Conservation (phyloP, 768 basidiomycete genomes). For the Xerocomellus chrysenteron region DNA sequence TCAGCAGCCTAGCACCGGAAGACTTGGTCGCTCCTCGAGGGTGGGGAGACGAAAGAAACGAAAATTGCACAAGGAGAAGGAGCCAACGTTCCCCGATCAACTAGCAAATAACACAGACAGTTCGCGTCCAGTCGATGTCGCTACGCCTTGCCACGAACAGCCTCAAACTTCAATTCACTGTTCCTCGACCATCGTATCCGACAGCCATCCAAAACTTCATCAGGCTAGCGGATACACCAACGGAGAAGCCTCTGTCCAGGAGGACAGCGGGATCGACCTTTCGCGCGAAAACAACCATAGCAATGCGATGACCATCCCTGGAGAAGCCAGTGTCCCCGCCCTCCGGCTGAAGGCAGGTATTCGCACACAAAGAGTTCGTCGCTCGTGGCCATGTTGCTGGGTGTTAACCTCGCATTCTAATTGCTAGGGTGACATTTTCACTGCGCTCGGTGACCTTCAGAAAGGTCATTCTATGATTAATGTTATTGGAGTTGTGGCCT, state of each 20-base stretch:
- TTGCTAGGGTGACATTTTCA: slow-evolving; percentile 29
- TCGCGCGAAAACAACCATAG: background rate
- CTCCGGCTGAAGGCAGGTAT: slow-evolving; percentile 20
- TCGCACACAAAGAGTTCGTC: slow-evolving; percentile 30
- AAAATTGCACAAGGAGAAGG: slow-evolving; percentile 8
- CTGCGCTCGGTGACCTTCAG: slow-evolving; percentile 14
- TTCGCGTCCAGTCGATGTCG: background rate
- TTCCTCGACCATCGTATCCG: background rate
- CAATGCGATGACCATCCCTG: background rate
- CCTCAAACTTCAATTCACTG: background rate
- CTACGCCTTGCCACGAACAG: slow-evolving; percentile 4
- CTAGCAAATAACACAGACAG: background rate
- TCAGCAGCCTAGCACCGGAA: background rate
- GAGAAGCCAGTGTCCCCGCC: background rate
- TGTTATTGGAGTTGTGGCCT: slow-evolving; percentile 33
- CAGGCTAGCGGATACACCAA: background rate
- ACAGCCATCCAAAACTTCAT: background rate
- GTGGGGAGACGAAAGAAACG: slow-evolving; percentile 16
- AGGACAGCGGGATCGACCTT: background rate
- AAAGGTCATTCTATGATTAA: slow-evolving; percentile 21
- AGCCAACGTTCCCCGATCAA: background rate
- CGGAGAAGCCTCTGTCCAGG: background rate
- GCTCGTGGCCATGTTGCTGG: background rate
- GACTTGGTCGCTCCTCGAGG: background rate
- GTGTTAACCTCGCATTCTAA: background rate